Base-by-base conservation (phyloP, 345 rosid species). In the Pugionium cornutum region DNA sequence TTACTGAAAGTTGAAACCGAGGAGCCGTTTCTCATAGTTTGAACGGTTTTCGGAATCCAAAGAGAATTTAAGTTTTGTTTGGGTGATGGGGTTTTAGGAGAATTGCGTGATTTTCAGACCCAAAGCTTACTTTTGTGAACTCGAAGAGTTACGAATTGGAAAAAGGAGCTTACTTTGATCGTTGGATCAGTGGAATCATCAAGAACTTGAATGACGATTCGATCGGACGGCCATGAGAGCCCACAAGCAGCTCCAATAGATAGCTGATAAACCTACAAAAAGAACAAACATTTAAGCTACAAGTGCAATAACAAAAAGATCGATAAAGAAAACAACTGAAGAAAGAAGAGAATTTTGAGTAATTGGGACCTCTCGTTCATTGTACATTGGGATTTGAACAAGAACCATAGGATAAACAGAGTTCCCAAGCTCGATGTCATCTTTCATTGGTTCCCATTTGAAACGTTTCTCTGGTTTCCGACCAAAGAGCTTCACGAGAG, bases 221-320 rank as follows among this genome's bases (percentile, higher is more conserved):
- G 80, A 76, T 88, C 97, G 8, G 96, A 85, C 9, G 99, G 99
- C 99, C 99, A 88, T 0, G 99, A 90, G 53, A 94, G 95, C 0
- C 96, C 96, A 71, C 97, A 92, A 8, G 97, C 97, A 42, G 98
- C 98, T 67, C 98, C 94, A 5, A 92, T 92, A 1, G 97, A 90
- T 4, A 87, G 71, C 59, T 86, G 95, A 62, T 86, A 90, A 53
- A 90, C 97, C 96, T 89, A 7, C 40, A 68, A 9, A 18, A 18
- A 18, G 40, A 7, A 49, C 33, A 56, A 0, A 40, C 46, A 26
- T 18, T 18, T 18, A 11, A 45, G 11, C 27, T 6, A 25, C 32
- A 27, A 7, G 9, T 11, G 40, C 2, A 31, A 40, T 34, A 18
- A 33, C 46, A 26, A 42, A 1, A 35, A 56, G 8, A 5, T 34